These are phyloP conservation scores for Pseudocercospora macadamiae DNA, from an alignment of 2,329 filamentous ascomycete genomes.

Conservation along the genomic window DNA sequence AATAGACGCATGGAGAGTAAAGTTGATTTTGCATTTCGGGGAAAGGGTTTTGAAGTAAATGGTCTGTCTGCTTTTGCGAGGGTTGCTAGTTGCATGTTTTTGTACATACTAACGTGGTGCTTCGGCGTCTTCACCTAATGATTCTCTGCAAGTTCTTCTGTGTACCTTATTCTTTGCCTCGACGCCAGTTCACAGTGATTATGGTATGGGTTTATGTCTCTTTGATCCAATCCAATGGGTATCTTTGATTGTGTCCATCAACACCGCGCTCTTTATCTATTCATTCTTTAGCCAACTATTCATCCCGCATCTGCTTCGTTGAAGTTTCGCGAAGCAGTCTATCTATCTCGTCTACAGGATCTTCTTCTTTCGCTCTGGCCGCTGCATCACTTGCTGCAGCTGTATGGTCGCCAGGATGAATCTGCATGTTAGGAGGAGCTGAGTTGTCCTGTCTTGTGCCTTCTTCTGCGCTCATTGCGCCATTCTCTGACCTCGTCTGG, in stretches of 20 bases:
- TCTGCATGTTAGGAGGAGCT: conserved; percentile 16
- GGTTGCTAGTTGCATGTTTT: not conserved
- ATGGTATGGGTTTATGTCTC: too few relatives aligned
- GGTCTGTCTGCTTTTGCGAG: not conserved
- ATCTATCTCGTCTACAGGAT: conserved; percentile 23
- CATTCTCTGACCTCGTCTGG: too few relatives aligned
- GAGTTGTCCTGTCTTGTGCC: not conserved
- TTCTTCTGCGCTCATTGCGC: too few relatives aligned
- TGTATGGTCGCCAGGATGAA: conserved; percentile 26
- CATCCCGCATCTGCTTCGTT: conserved; percentile 19
- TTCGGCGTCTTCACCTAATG: not conserved
- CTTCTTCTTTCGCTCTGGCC: conserved; percentile 2
- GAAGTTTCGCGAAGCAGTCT: conserved; percentile 25
- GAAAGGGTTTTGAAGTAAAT: not conserved
- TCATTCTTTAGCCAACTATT: too few relatives aligned
- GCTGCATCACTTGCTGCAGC: conserved; percentile 15
- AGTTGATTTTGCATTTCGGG: not conserved
- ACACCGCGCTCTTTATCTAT: too few relatives aligned
- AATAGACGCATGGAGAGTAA: conserved; percentile 48
- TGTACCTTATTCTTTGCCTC: too few relatives aligned
- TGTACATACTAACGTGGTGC: not conserved
- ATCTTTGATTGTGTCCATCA: too few relatives aligned
- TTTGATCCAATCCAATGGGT: too few relatives aligned
- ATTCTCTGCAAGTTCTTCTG: too few relatives aligned
- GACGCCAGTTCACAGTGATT: too few relatives aligned